Evolutionary conservation across 2,329 filamentous ascomycete species (phyloP).

Genomic region (Allantophomopsis cytisporea): DNA sequence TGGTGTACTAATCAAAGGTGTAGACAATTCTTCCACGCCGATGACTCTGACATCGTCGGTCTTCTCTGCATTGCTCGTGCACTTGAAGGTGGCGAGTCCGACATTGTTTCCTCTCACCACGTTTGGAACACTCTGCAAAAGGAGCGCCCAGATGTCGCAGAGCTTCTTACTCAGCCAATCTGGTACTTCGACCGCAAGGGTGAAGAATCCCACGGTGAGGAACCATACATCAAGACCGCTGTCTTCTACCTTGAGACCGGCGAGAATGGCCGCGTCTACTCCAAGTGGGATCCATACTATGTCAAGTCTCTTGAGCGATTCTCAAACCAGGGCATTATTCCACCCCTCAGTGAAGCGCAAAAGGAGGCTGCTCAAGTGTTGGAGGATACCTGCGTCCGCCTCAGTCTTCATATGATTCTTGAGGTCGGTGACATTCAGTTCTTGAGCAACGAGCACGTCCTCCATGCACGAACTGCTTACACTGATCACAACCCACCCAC

Average conservation of each 20-base stretch:
- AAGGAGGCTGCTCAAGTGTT: slow-evolving; percentile 52
- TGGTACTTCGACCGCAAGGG: slow-evolving; percentile 94
- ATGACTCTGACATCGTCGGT: slow-evolving; percentile 73
- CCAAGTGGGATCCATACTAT: slow-evolving; percentile 87
- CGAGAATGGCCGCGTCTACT: slow-evolving; percentile 54
- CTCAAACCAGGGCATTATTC: slow-evolving; percentile 59
- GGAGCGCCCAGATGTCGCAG: slow-evolving; percentile 66
- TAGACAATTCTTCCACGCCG: slow-evolving; percentile 73
- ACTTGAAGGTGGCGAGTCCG: slow-evolving; percentile 70
- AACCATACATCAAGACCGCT: slow-evolving; percentile 58
- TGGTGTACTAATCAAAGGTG: background rate
- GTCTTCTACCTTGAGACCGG: slow-evolving; percentile 68
- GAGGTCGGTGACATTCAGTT: slow-evolving; percentile 86
- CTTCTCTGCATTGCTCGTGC: slow-evolving; percentile 70
- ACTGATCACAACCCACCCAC: slow-evolving; percentile 54
- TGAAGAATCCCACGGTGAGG: slow-evolving; percentile 60
- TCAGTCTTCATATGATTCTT: slow-evolving; percentile 73
- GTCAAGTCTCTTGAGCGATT: slow-evolving; percentile 64
- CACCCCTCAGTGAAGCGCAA: slow-evolving; percentile 57
- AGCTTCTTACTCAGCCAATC: slow-evolving; percentile 60
- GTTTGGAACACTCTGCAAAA: slow-evolving; percentile 71
- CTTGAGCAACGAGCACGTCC: slow-evolving; percentile 63
- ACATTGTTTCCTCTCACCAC: slow-evolving; percentile 64
- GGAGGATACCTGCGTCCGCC: slow-evolving; percentile 60
- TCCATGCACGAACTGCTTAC: slow-evolving; percentile 75